Percentiles rank a stretch among this genome's conserved stretches.
Evolutionary conservation across 306 rosid genomes (phyloP).

Genomic region (Medicago truncatula): DNA sequence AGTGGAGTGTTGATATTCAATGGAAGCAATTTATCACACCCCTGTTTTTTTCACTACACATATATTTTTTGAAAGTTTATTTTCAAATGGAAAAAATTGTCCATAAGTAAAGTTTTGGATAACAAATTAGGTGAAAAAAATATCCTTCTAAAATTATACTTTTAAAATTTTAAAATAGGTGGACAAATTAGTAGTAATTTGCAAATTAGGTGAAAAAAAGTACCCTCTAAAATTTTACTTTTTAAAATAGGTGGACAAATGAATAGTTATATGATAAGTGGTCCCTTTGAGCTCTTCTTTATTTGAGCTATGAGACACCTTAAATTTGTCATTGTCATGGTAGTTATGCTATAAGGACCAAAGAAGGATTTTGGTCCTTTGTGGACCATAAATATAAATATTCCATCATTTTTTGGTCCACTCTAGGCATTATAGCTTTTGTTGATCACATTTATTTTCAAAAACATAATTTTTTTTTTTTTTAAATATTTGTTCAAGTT

Average conservation of each 20-base stretch:
- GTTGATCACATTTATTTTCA: background rate
- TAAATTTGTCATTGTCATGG: background rate
- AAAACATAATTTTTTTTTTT: no score
- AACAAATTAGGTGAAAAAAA: no score
- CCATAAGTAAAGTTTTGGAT: no score
- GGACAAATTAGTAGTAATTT: slow-evolving; percentile 8
- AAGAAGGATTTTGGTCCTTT: background rate
- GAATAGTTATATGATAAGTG: slow-evolving; percentile 32
- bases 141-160: no score
- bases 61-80: no score
- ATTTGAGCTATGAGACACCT: background rate
- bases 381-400: background rate
- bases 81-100: no score
- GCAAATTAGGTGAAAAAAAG: background rate
- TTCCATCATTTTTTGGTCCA: background rate
- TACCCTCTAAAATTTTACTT: no score
- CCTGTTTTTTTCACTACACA: no score
- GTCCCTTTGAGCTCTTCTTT: slow-evolving; percentile 30
- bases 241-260: background rate
- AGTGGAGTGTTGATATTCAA: no score
- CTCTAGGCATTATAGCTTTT: background rate
- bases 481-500: no score
- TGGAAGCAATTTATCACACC: no score
- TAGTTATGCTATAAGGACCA: background rate
- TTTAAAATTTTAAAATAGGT: no score